Conservation (phyloP, 495 filamentous ascomycete genomes). For the Hamigera avellanea region DNA sequence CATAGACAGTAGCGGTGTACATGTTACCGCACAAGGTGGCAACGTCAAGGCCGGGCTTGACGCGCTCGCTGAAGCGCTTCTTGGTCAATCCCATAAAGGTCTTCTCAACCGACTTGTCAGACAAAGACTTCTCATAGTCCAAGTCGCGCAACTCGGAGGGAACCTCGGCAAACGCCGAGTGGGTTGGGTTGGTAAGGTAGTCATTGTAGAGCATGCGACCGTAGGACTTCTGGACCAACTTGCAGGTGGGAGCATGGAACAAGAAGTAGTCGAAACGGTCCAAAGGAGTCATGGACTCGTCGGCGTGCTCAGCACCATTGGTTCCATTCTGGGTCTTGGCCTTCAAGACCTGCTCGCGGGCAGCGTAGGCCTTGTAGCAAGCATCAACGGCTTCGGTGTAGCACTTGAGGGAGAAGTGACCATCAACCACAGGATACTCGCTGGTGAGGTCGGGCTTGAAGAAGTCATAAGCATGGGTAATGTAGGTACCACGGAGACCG, state of each 20-base stretch:
- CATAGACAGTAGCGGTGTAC: conserved; percentile 95
- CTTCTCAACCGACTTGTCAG: conserved; percentile 94
- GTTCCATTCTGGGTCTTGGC: conserved; percentile 46
- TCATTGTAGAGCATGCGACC: conserved; percentile 95
- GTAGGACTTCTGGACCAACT: conserved; percentile 91
- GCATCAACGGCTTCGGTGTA: conserved; percentile 92
- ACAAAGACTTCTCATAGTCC: conserved; percentile 73
- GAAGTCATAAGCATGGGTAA: conserved; percentile 96
- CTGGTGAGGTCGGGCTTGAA: conserved; percentile 98
- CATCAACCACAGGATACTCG: conserved; percentile 96
- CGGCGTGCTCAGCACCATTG: conserved; percentile 38
- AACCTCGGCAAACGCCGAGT: conserved; percentile 73
- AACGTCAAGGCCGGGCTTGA: conserved; percentile 72
- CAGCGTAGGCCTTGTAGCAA: conserved; percentile 91
- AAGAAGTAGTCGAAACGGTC: conserved; percentile 94
- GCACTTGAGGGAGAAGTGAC: conserved; percentile 89
- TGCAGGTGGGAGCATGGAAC: conserved; percentile 97
- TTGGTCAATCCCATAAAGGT: conserved; percentile 90
- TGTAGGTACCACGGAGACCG: conserved; percentile 83
- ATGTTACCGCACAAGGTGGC: conserved; percentile 97
- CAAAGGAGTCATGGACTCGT: conserved; percentile 51
- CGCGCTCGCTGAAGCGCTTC: conserved; percentile 86
- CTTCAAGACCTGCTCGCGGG: conserved; percentile 66
- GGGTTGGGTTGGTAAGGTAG: conserved; percentile 67
- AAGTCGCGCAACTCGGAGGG: conserved; percentile 76